These are phyloP conservation scores for Nakaseomyces glabratus DNA, from an alignment of 1,139 yeast species.

Conservation along the genomic window DNA sequence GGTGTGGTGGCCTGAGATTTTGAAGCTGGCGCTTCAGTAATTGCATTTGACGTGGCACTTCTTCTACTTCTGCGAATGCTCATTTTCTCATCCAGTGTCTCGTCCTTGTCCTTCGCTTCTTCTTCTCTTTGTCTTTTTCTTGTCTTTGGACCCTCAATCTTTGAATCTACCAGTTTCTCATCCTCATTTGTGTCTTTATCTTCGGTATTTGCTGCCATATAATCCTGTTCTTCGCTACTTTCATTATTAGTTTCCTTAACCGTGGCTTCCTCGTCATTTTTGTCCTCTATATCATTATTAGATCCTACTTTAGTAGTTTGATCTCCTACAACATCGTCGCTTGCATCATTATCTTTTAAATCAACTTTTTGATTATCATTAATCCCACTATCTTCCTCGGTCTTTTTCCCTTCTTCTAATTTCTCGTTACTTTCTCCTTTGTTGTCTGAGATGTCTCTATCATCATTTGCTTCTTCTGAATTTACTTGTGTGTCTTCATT, in stretches of 20 bases:
- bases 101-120: conserved; percentile 1
- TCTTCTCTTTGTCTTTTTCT: conserved; percentile 6
- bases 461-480: too few species aligned
- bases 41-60: too few species aligned
- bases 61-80: neutral
- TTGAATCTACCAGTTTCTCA: conserved; percentile 1
- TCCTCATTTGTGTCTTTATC: conserved; percentile 3
- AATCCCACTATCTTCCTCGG: too few species aligned
- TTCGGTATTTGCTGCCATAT: conserved; percentile 6
- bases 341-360: too few species aligned
- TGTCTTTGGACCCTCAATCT: conserved; percentile 6
- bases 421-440: too few species aligned
- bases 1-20: neutral
- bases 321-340: too few species aligned
- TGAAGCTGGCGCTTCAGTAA: too few species aligned
- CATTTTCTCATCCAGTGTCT: conserved; percentile 1
- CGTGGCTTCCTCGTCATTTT: neutral
- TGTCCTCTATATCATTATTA: neutral
- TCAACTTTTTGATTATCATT: too few species aligned
- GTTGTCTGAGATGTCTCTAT: too few species aligned
- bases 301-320: neutral
- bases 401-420: too few species aligned
- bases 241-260: neutral
- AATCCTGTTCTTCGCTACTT: neutral
- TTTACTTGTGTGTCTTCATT: too few species aligned